Percentiles rank a stretch among this genome's conserved stretches.
Conservation (phyloP, 2,329 filamentous ascomycete species). For the Alternaria sp. region DNA sequence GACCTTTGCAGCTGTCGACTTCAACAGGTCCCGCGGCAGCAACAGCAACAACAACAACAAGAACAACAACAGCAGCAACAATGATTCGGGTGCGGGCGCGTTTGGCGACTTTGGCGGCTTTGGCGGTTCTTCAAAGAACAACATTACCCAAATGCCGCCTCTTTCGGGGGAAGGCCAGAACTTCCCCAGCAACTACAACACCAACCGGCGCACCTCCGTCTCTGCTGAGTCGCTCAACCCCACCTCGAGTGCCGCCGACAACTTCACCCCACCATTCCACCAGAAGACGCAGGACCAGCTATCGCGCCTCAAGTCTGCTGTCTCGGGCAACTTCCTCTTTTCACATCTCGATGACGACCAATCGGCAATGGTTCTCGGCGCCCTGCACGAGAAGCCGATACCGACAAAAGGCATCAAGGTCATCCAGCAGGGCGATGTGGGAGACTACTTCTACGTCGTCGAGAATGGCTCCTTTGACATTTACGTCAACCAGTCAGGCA, state of each 20-base stretch:
- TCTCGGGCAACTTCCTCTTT: constrained; percentile 91
- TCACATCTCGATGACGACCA: constrained; percentile 95
- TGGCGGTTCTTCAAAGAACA: constrained; percentile 41
- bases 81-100: constrained; percentile 52
- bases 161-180: constrained; percentile 67
- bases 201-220: constrained; percentile 91
- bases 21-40: constrained; percentile 48
- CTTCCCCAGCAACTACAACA: constrained; percentile 92
- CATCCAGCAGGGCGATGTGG: constrained; percentile 92
- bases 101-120: constrained; percentile 52
- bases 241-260: constrained; percentile 80
- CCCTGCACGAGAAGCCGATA: constrained; percentile 92
- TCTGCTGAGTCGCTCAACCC: constrained; percentile 97
- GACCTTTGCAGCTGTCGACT: constrained; percentile 55
- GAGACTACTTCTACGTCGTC: constrained; percentile 97
- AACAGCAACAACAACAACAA: constrained; percentile 32
- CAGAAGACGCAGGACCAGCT: constrained; percentile 85
- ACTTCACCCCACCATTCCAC: constrained; percentile 87
- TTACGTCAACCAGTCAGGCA: constrained; percentile 81
- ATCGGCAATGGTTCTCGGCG: constrained; percentile 83
- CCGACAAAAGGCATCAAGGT: constrained; percentile 90
- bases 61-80: constrained; percentile 15
- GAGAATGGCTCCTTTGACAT: constrained; percentile 91
- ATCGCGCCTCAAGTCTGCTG: constrained; percentile 77
- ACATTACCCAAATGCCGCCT: constrained; percentile 54